Percentiles rank a stretch among this genome's conserved stretches.
These are phyloP conservation scores for Mucor piriformis DNA, from an alignment of 371 early-diverging fungal genomes.

Conservation along the genomic window DNA sequence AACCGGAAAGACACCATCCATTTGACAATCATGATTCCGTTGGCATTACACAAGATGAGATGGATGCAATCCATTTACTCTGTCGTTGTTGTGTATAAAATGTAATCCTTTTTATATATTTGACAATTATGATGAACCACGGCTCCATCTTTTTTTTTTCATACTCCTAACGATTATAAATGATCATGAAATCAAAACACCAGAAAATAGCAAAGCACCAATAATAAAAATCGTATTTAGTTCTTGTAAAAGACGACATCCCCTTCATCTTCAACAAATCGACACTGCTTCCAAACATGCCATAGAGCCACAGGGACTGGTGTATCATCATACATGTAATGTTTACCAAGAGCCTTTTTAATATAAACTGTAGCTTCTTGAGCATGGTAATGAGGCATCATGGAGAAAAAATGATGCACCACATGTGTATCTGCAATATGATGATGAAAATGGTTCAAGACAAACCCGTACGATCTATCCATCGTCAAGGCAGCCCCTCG, in stretches of 20 bases:
- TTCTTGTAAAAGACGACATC: constrained; percentile 66
- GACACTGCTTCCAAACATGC: constrained; percentile 64
- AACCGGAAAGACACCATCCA: too few relatives aligned
- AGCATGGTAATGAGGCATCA: constrained; percentile 91
- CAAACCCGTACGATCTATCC: constrained; percentile 80
- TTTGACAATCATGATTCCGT: too few relatives aligned
- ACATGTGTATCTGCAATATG: constrained; percentile 84
- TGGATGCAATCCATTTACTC: too few relatives aligned
- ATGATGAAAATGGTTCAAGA: constrained; percentile 82
- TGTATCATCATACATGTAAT: constrained; percentile 70
- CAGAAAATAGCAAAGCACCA: not conserved
- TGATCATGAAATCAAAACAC: too few relatives aligned
- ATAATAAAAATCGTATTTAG: constrained; percentile 18
- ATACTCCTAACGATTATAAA: too few relatives aligned
- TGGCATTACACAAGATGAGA: too few relatives aligned
- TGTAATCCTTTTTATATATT: too few relatives aligned
- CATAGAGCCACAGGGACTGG: constrained; percentile 67
- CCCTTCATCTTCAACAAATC: constrained; percentile 82
- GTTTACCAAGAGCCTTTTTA: constrained; percentile 75
- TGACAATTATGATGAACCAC: too few relatives aligned
- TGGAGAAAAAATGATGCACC: constrained; percentile 87
- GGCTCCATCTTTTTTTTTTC: too few relatives aligned
- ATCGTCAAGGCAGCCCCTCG: constrained; percentile 81
- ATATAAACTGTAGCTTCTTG: constrained; percentile 79
- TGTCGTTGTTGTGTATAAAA: too few relatives aligned